Evolutionary conservation across 352 stramenopile species (phyloP), one percentile per base, ranked within the genome.

Genomic region (Globisporangium cederbergense): DNA sequence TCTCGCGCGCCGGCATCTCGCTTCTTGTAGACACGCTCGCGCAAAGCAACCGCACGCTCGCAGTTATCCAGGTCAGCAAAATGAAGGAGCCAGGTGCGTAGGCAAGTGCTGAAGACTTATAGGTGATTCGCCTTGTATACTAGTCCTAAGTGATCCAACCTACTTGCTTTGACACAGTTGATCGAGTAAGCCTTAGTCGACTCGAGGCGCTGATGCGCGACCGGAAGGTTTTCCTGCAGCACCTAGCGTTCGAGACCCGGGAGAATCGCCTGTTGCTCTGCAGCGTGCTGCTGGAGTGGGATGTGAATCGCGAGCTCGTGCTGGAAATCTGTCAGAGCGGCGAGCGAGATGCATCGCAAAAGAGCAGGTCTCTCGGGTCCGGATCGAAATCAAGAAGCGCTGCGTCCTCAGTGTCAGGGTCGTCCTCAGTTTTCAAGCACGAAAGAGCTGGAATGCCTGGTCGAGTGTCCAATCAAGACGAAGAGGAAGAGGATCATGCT

Each of bases 251-350:
- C 14, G 74, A 82, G 16, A 75, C 72, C 13, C 67, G 71, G 11
- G 74, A 82, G 58, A 82, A 66, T 54, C 69, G 73, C 1, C 68
- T 87, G 55, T 30, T 77, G 32, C 66, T 89, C 5, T 81, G 78
- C 36, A 75, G 72, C 13, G 43, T 84, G 43, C 58, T 89, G 16
- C 69, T 89, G 9, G 75, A 89, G 22, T 89, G 80, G 80, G 65
- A 69, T 2, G 69, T 84, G 36, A 70, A 75, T 22, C 74, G 79
- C 45, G 73, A 83, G 18, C 57, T 75, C n/a, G 68, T 89, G 4
- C 65, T 89, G 28, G 73, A 83, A 47, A 76, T 85, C n/a, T 88
- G 79, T 20, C 71, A 79, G 20, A 68, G 62, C 47, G 47, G 46
- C 14, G 43, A 61, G n/a, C 57, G 70, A 20, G 16, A 63, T 55